These are phyloP conservation scores for Coccomyxa subellipsoidea DNA, from an alignment of 163 green algal genomes.

Conservation along the genomic window DNA sequence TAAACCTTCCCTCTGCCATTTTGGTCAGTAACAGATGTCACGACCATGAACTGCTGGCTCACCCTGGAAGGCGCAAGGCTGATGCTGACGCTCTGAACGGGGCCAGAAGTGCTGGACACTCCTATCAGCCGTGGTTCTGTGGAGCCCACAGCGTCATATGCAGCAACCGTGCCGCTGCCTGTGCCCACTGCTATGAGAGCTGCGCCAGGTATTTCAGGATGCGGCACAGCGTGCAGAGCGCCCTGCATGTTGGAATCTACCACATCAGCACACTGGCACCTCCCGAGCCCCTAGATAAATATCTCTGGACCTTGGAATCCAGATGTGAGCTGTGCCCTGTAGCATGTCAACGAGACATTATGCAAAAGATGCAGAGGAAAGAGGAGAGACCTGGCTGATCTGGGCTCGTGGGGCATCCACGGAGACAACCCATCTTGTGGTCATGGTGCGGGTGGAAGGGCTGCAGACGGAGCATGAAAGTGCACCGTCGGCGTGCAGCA, in stretches of 20 bases:
- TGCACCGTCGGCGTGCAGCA: slow-evolving; percentile 52
- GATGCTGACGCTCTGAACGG: slow-evolving; percentile 3
- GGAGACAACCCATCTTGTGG: slow-evolving; percentile 11
- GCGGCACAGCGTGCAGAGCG: slow-evolving; percentile 36
- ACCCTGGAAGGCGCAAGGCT: neutral
- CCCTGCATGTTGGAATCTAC: slow-evolving; percentile 1
- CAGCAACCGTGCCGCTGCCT: slow-evolving; percentile 25
- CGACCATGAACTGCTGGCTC: too few relatives aligned
- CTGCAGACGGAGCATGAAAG: slow-evolving; percentile 53
- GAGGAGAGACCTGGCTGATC: neutral
- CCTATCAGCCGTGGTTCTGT: neutral
- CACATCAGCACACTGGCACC: slow-evolving; percentile 22
- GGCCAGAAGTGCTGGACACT: neutral
- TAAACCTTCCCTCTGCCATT: too few relatives aligned
- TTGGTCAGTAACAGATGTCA: too few relatives aligned
- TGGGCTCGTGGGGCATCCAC: neutral
- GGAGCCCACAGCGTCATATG: slow-evolving; percentile 5
- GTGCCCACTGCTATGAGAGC: slow-evolving; percentile 51
- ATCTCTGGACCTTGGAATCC: too few relatives aligned
- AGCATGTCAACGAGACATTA: too few relatives aligned
- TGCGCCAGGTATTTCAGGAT: slow-evolving; percentile 40
- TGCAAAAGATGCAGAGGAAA: neutral
- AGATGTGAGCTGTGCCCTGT: too few relatives aligned
- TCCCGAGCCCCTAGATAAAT: too few relatives aligned
- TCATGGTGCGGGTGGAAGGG: slow-evolving; percentile 7